phyloP scores from a whole-genome alignment of 2,329 filamentous ascomycete genomes.

The Diplodia intermedia region DNA sequence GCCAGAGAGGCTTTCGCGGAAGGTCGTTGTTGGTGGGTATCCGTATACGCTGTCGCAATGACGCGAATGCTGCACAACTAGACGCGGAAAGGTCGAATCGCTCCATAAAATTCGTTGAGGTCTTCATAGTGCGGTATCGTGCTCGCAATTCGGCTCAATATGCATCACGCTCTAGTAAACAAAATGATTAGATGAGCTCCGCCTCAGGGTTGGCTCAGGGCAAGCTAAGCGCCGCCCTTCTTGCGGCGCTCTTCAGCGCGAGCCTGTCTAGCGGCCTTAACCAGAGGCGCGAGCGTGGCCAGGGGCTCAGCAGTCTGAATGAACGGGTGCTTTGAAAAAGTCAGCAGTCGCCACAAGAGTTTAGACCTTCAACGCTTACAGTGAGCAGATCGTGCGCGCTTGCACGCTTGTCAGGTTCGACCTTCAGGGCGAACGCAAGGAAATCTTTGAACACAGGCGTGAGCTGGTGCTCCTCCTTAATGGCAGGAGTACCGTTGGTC shows the following conservation, averaged over 20 bases:
- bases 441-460: slow-evolving; percentile 88
- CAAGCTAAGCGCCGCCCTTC: slow-evolving; percentile 50
- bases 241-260: slow-evolving; percentile 74
- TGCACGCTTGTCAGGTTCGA: slow-evolving; percentile 95
- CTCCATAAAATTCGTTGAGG: slow-evolving; percentile 24
- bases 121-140: slow-evolving; percentile 22
- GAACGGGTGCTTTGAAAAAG: slow-evolving; percentile 51
- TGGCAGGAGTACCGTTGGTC: slow-evolving; percentile 91
- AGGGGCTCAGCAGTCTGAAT: slow-evolving; percentile 61
- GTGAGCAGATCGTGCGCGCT: slow-evolving; percentile 92
- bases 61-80: slow-evolving; percentile 25
- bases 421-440: slow-evolving; percentile 89
- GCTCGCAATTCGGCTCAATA: slow-evolving; percentile 22
- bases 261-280: slow-evolving; percentile 83
- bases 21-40: slow-evolving; percentile 25
- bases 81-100: slow-evolving; percentile 25
- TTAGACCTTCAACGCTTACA: slow-evolving; percentile 61
- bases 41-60: slow-evolving; percentile 20
- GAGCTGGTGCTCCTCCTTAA: slow-evolving; percentile 89
- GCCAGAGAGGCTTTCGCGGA: slow-evolving; percentile 13
- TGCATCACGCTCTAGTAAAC: slow-evolving; percentile 28
- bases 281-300: slow-evolving; percentile 81
- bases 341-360: background rate
- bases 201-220: background rate
- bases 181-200: slow-evolving; percentile 24